Evolutionary conservation across 2,329 filamentous ascomycete species (phyloP), one percentile per base, ranked within the genome.

Genomic region (Dothidotthia symphoricarpi): DNA sequence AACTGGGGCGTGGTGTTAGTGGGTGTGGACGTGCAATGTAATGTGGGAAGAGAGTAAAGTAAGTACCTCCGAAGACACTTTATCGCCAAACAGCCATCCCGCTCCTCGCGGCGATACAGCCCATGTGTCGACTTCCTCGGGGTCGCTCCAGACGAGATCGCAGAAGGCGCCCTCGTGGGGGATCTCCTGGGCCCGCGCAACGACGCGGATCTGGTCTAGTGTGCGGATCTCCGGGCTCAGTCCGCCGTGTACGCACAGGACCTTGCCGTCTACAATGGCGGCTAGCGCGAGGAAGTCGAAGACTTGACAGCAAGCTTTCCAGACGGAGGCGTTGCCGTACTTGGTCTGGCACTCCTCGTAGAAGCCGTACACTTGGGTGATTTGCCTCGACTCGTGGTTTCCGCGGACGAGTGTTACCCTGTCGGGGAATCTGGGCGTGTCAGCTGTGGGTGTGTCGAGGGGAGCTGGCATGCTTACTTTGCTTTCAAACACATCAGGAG

Each of bases 281-380:
- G 91, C 96, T 55, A 98, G 81, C 53, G 93, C 91, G 26, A 98
- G 86, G 74, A 93, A 98, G 74, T 98, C 93, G 73, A 98, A 98
- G 37, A 98, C 84, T 69, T 98, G 91, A 64, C 90, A 96, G 69
- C 95, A 98, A 68, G 88, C 96, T 76, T 96, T 96, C 93, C 93
- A 98, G 49, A 98, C 93, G 58, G 95, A 97, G 47, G 93, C 91
- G 64, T 96, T 97, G 69, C 93, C 93, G 68, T 98, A 98, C 75
- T 98, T 98, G 67, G 90, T 87, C 59, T 97, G 81, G 68, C 93
- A 98, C 70, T 98, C 93, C 69, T 97, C 93, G 75, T 98, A 98
- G 75, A 98, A 98, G 47, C 93, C 93, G 68, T 98, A 98, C 43
- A 98, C 93, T 70, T 97, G 91, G 30, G 93, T 98, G 69, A 98